A percentile compares a stretch with the other conserved stretches of the same genome.
Evolutionary conservation across 1,139 yeast species (phyloP).

Genomic region (Sugiyamaella sp.): DNA sequence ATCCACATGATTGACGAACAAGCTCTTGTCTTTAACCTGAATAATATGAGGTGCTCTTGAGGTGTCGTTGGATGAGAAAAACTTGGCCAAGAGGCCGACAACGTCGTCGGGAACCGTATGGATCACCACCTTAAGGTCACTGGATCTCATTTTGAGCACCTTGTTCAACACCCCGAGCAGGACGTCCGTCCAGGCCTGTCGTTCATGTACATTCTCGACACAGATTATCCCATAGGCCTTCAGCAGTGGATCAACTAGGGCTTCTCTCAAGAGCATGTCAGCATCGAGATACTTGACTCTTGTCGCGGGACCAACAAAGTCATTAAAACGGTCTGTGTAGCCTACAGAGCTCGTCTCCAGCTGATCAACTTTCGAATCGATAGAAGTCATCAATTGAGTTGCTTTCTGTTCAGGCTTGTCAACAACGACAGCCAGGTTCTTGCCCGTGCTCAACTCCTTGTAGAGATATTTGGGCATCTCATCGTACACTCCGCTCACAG

Average conservation of each 20-base stretch:
- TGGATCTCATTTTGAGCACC: conserved; percentile 44
- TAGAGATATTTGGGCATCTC: conserved; percentile 24
- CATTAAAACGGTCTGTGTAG: conserved; percentile 69
- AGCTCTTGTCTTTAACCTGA: conserved; percentile 3
- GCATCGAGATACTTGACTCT: conserved; percentile 66
- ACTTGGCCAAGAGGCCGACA: conserved; percentile 53
- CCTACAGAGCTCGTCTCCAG: conserved; percentile 41
- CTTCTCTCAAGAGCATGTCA: conserved; percentile 75
- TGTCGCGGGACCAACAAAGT: conserved; percentile 57
- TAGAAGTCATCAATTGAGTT: conserved; percentile 8
- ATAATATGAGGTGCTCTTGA: conserved; percentile 5
- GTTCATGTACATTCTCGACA: conserved; percentile 88
- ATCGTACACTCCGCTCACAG: conserved; percentile 24
- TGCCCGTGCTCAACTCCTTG: conserved; percentile 1
- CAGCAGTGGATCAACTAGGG: conserved; percentile 63
- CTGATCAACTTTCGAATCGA: conserved; percentile 46
- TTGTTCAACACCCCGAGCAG: conserved; percentile 68
- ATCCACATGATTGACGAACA: conserved; percentile 61
- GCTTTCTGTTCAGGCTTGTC: conserved; percentile 44
- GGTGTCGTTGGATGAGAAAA: conserved; percentile 48
- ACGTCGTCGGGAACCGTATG: conserved; percentile 22
- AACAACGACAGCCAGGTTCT: conserved; percentile 37
- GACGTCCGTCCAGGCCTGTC: conserved; percentile 77
- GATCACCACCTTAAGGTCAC: conserved; percentile 52
- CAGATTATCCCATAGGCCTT: conserved; percentile 70